Percentiles rank a stretch among this genome's conserved stretches.
Conservation (phyloP, 768 basidiomycete species). For the Pleurotus salmoneostramineus region DNA sequence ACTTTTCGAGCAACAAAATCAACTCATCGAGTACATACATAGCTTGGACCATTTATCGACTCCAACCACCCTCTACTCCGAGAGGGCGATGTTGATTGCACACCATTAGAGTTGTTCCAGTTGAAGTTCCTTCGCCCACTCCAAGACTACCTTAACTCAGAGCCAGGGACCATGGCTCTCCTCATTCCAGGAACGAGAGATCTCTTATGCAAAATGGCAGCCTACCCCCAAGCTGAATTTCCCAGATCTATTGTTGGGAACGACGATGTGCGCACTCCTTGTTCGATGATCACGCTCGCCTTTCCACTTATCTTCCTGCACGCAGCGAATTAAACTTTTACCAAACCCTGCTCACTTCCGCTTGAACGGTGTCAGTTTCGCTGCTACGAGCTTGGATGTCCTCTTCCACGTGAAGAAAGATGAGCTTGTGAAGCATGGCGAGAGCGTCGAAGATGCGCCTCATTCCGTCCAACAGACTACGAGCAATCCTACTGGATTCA, state of each 20-base stretch:
- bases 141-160: constrained; percentile 48
- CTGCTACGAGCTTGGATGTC: constrained; percentile 78
- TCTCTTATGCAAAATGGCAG: constrained; percentile 70
- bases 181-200: constrained; percentile 84
- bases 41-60: constrained; percentile 95
- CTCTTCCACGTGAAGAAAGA: constrained; percentile 88
- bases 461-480: background rate
- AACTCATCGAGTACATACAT: background rate
- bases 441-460: constrained; percentile 11
- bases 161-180: constrained; percentile 68
- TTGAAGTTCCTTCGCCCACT: constrained; percentile 58
- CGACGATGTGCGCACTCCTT: constrained; percentile 46
- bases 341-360: constrained; percentile 87
- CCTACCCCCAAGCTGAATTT: constrained; percentile 72
- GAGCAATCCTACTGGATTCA: background rate
- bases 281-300: background rate
- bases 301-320: background rate
- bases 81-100: constrained; percentile 65
- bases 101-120: constrained; percentile 67
- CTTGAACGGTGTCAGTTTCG: constrained; percentile 82
- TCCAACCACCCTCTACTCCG: constrained; percentile 68
- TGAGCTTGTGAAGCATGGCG: constrained; percentile 66
- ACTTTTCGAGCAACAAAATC: background rate
- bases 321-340: constrained; percentile 70
- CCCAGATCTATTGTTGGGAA: constrained; percentile 16